Evolutionary conservation across 2,329 filamentous ascomycete genomes (phyloP).

Genomic region (Fusarium sp.): DNA sequence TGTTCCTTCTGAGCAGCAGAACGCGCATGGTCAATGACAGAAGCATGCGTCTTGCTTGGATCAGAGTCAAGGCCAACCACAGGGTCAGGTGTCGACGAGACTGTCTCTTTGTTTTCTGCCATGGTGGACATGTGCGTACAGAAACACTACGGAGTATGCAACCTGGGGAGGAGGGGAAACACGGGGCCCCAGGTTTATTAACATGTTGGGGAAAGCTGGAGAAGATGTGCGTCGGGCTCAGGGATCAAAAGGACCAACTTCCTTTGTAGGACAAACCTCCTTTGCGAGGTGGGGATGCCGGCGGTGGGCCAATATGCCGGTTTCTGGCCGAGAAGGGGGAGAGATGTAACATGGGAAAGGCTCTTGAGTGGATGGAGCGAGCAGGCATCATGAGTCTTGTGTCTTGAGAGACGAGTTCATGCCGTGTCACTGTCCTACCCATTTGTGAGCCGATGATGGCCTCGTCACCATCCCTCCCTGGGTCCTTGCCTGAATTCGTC

Average conservation of each 20-base stretch:
- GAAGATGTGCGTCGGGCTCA: background rate
- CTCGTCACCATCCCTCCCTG: background rate
- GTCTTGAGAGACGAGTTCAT: background rate
- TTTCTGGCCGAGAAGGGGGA: slow-evolving; percentile 3
- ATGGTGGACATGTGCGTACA: background rate
- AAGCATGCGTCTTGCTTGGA: slow-evolving; percentile 33
- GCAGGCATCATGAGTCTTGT: background rate
- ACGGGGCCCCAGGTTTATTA: slow-evolving; percentile 9
- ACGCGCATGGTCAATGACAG: slow-evolving; percentile 36
- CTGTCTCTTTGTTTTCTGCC: background rate
- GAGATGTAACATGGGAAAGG: slow-evolving; percentile 1
- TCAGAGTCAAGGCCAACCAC: background rate
- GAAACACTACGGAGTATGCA: background rate
- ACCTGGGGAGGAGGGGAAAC: background rate
- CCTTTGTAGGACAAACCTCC: background rate
- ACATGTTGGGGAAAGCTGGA: slow-evolving; percentile 2
- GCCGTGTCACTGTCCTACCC: background rate
- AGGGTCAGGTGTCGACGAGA: background rate
- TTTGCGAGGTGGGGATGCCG: background rate
- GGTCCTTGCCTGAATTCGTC: background rate
- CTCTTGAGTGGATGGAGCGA: background rate
- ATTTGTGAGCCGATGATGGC: background rate
- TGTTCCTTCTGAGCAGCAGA: slow-evolving; percentile 35
- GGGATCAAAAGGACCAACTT: background rate
- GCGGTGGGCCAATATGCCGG: background rate